Conservation (phyloP, 2,329 filamentous ascomycete species). For the Alternaria ethzedia region DNA sequence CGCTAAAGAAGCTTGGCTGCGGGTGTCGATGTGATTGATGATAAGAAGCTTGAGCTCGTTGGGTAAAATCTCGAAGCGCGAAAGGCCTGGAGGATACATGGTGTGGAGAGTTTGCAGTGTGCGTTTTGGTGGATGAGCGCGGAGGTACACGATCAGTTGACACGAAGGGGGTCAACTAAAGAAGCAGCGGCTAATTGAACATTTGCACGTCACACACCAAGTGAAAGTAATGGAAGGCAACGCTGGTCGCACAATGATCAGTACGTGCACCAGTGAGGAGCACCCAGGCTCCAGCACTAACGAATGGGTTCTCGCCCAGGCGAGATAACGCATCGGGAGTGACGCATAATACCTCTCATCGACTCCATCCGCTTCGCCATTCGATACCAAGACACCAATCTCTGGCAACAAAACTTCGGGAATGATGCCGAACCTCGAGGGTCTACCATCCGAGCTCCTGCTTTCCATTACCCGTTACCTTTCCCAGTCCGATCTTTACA, state of each 20-base stretch:
- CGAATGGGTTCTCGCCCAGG: background rate
- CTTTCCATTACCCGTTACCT: background rate
- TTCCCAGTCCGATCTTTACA: background rate
- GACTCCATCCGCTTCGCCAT: background rate
- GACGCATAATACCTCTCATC: background rate
- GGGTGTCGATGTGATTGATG: background rate
- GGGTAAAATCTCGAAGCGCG: background rate
- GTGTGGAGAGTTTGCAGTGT: background rate
- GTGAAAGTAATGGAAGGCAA: background rate
- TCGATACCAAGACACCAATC: background rate
- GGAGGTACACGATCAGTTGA: background rate
- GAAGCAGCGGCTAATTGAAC: background rate
- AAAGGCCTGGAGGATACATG: background rate
- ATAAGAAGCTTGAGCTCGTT: background rate
- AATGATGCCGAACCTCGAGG: background rate
- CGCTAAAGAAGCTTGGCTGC: background rate
- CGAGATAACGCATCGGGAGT: background rate
- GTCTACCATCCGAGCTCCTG: background rate
- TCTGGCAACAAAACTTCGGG: background rate
- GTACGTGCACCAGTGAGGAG: background rate
- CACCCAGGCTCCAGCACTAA: background rate
- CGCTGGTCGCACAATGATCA: background rate
- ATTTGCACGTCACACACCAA: background rate
- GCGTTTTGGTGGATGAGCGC: background rate
- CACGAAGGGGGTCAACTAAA: background rate